Evolutionary conservation across 495 filamentous ascomycete genomes (phyloP), one percentile per base, ranked within the genome.

Genomic region (Penicillium daleae): DNA sequence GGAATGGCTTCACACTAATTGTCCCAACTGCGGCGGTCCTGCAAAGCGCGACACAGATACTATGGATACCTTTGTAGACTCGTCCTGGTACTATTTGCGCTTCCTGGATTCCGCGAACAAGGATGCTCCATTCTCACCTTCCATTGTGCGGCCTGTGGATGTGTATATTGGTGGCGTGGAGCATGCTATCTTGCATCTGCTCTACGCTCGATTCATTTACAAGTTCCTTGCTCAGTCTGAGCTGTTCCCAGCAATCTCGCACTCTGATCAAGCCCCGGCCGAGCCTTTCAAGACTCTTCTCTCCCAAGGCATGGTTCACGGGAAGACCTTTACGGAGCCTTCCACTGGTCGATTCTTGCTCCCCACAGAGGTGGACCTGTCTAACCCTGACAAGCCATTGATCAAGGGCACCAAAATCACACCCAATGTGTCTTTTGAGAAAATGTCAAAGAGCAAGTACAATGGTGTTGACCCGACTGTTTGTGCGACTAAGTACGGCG

Each of bases 371-470:
- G 78, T 97, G 17, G 88, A 93, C 60, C 66, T 89, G 13, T 83
- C 78, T 10, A 78, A 83, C 46, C 76, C 82, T 4, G 68, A 81
- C 0, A 79, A 80, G 8, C 90, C 89, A 2, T 78, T 83, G 52
- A 82, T 92, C 39, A 80, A 80, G 42, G 80, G 81, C 0, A 88
- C 87, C 1, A 83, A 83, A 22, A 71, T 84, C 48, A 67, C 68
- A 0, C 86, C 90, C 4, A 82, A 72, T 12, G 69, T 93, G 31
- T 87, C 85, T 0, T 96, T 85, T 59, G 91, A 97, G 74, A 97
- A 97, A 67, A 97, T 97, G 92, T 93, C 90, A n/a, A 97, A 97
- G 74, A 94, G 91, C 59, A 97, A 97, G 68, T 82, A 95, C 76
- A 97, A 97, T 69, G 92, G 92, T 32, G 90, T 96, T n/a, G 92